These are phyloP conservation scores for Erigeron philadelphicus DNA, from an alignment of 140 eudicot genomes.

Conservation along the genomic window DNA sequence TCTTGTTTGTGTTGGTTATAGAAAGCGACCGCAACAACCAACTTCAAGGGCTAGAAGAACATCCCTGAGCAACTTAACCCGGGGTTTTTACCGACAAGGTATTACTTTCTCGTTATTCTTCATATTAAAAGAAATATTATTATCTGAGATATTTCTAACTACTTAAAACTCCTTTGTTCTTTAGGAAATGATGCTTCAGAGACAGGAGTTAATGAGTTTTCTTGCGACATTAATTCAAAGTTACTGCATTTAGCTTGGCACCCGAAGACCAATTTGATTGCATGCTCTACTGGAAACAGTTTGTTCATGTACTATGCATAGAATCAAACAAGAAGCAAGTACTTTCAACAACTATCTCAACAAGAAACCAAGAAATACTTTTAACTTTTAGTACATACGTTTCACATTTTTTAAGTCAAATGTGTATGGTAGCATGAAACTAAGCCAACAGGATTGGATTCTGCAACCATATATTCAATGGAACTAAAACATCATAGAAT, in stretches of 20 bases:
- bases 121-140: background rate
- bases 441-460: constrained; percentile 19
- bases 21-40: constrained; percentile 43
- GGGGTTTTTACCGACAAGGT: constrained; percentile 64
- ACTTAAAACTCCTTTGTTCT: background rate
- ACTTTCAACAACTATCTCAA: constrained; percentile 2
- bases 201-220: constrained; percentile 29
- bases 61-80: constrained; percentile 64
- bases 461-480: background rate
- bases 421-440: constrained; percentile 7
- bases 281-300: constrained; percentile 62
- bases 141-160: background rate
- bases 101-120: background rate
- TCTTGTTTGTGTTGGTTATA: constrained; percentile 20
- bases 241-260: constrained; percentile 73
- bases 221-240: constrained; percentile 53
- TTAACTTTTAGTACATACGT: constrained; percentile 14
- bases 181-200: constrained; percentile 44
- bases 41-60: constrained; percentile 55
- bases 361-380: constrained; percentile 5
- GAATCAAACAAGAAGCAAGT: background rate
- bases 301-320: constrained; percentile 63
- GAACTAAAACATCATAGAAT: constrained; percentile 10
- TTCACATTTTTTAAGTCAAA: constrained; percentile 19
- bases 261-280: constrained; percentile 57